phyloP scores from a whole-genome alignment of 192 early-diverging fungal species.

The Spinellus fusiger region DNA sequence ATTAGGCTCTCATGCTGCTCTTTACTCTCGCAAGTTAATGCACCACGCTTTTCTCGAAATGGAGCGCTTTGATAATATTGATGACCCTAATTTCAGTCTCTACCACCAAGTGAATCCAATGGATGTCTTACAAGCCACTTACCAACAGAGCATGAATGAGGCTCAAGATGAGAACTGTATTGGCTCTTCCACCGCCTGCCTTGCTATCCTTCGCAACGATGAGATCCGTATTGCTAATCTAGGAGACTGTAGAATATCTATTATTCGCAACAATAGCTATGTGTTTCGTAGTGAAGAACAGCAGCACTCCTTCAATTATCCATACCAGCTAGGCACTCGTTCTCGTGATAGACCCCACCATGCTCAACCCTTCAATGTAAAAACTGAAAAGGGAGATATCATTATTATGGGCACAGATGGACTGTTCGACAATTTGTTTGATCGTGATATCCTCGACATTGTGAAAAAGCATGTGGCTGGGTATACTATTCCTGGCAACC shows the following conservation, averaged over 20 bases:
- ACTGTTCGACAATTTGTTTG: conserved; percentile 96
- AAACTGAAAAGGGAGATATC: conserved; percentile 87
- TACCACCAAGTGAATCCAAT: conserved; percentile 76
- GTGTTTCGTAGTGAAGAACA: conserved; percentile 94
- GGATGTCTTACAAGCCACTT: conserved; percentile 72
- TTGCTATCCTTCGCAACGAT: conserved; percentile 85
- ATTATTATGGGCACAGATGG: conserved; percentile 92
- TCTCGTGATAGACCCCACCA: conserved; percentile 71
- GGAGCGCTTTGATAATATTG: conserved; percentile 82
- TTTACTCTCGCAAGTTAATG: conserved; percentile 91
- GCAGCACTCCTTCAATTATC: conserved; percentile 97
- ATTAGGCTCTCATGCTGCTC: conserved; percentile 76
- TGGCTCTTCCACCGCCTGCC: conserved; percentile 87
- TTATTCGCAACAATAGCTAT: conserved; percentile 81
- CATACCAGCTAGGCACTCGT: conserved; percentile 88
- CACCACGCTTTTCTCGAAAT: conserved; percentile 79
- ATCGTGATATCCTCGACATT: conserved; percentile 84
- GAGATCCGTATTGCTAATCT: conserved; percentile 90
- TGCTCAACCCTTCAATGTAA: conserved; percentile 71
- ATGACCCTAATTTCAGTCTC: conserved; percentile 70
- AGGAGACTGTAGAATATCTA: conserved; percentile 86
- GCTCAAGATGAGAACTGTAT: conserved; percentile 64
- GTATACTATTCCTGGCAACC: conserved; percentile 19
- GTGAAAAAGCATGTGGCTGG: conserved; percentile 23
- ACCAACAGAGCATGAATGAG: conserved; percentile 67